Percentiles rank a stretch among this genome's conserved stretches.
These are phyloP conservation scores for Amphirosellinia nigrospora DNA, from an alignment of 495 filamentous ascomycete genomes.

Conservation along the genomic window DNA sequence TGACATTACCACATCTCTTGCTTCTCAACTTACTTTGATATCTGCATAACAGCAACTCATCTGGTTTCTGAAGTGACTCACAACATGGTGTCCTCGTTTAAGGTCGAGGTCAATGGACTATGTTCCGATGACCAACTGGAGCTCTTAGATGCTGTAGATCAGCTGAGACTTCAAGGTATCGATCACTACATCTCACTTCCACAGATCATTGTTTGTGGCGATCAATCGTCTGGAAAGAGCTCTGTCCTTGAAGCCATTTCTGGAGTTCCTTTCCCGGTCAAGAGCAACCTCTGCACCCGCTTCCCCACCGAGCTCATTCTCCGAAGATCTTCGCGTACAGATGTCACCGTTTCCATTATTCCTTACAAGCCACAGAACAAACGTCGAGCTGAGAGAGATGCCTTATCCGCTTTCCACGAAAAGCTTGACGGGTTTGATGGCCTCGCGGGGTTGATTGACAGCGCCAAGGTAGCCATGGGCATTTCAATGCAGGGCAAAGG, in stretches of 20 bases:
- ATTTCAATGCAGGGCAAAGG: constrained; percentile 44
- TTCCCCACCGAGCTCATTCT: constrained; percentile 68
- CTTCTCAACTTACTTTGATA: not conserved
- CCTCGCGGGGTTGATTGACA: constrained; percentile 50
- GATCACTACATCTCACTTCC: constrained; percentile 63
- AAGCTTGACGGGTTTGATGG: constrained; percentile 42
- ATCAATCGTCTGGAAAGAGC: constrained; percentile 69
- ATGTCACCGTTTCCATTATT: constrained; percentile 53
- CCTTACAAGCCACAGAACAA: constrained; percentile 42
- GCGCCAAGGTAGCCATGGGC: constrained; percentile 53
- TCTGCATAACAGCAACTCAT: not conserved
- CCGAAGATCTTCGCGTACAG: constrained; percentile 41
- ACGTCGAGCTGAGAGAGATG: no score
- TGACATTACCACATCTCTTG: no score
- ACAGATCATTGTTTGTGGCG: constrained; percentile 68
- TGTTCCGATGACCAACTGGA: constrained; percentile 49
- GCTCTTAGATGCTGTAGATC: constrained; percentile 62
- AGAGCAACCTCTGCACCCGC: constrained; percentile 63
- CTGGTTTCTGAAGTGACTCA: not conserved
- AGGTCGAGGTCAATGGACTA: constrained; percentile 23
- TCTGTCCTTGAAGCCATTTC: constrained; percentile 74
- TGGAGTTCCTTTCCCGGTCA: constrained; percentile 63
- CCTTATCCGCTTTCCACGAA: constrained; percentile 42
- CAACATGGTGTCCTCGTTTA: constrained; percentile 25
- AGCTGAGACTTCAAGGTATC: constrained; percentile 58